Percentiles rank a stretch among this genome's conserved stretches.
Conservation (phyloP, 345 rosid species). For the Zanthoxylum bungeanum region DNA sequence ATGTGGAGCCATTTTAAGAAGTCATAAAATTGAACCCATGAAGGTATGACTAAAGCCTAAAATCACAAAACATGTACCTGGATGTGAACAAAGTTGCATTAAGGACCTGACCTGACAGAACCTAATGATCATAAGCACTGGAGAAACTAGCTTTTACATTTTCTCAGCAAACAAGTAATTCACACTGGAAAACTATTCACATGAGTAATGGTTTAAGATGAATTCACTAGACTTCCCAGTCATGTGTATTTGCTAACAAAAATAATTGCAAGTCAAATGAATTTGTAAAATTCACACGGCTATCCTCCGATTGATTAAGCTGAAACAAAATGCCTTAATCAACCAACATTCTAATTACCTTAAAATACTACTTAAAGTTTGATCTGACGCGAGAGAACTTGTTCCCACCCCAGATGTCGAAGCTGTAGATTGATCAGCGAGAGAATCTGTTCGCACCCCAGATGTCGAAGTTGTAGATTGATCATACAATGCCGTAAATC, state of each 20-base stretch:
- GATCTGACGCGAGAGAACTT: conserved; percentile 23
- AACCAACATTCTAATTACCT: conserved; percentile 5
- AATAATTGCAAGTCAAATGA: background rate
- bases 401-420: conserved; percentile 14
- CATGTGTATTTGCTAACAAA: background rate
- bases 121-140: background rate
- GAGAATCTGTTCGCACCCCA: conserved; percentile 6
- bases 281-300: background rate
- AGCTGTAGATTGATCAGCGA: conserved; percentile 24
- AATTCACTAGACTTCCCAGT: background rate
- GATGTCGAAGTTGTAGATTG: conserved; percentile 22
- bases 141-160: background rate
- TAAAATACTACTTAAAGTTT: conserved; percentile 26
- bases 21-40: too few relatives aligned
- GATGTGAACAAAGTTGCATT: too few relatives aligned
- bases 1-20: too few relatives aligned
- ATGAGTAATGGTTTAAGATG: background rate
- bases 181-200: background rate
- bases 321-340: background rate
- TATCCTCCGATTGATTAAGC: background rate
- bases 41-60: too few relatives aligned
- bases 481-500: conserved; percentile 23
- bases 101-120: too few relatives aligned
- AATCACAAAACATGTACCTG: too few relatives aligned
- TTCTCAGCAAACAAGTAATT: background rate